phyloP scores from a whole-genome alignment of 148 eudicot species.

The Simmondsia chinensis region DNA sequence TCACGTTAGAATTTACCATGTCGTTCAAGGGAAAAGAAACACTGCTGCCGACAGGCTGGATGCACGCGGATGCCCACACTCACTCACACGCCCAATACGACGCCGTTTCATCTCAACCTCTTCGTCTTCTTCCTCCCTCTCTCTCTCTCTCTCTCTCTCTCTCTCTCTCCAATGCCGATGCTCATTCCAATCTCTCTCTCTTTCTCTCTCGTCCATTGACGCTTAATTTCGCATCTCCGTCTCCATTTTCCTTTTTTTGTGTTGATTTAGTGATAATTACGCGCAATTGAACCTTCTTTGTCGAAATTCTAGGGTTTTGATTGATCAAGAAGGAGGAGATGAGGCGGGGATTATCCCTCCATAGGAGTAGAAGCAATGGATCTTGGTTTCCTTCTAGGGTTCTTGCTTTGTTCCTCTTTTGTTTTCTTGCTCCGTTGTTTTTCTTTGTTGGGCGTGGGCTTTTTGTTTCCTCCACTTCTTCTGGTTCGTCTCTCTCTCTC shows the following conservation, averaged over 20 bases:
- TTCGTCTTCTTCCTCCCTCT: too few species aligned
- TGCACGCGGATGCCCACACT: too few species aligned
- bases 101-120: too few species aligned
- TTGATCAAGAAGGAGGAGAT: too few species aligned
- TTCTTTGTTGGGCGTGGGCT: conserved; percentile 48
- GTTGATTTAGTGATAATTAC: too few species aligned
- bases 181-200: background rate
- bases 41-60: too few species aligned
- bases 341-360: conserved; percentile 31
- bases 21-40: too few species aligned
- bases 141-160: background rate
- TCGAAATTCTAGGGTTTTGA: too few species aligned
- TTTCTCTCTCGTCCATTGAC: background rate
- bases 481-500: conserved; percentile 10
- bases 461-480: conserved; percentile 16
- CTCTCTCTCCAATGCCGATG: background rate
- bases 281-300: too few species aligned
- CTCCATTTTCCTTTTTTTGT: too few species aligned
- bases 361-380: conserved; percentile 35
- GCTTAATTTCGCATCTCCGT: background rate
- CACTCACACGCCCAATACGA: too few species aligned
- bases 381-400: conserved; percentile 28
- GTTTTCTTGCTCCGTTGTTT: conserved; percentile 36
- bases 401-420: conserved; percentile 31
- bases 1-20: too few species aligned